These are phyloP conservation scores for Syzygium aqueum DNA, from an alignment of 345 rosid species.

Conservation along the genomic window DNA sequence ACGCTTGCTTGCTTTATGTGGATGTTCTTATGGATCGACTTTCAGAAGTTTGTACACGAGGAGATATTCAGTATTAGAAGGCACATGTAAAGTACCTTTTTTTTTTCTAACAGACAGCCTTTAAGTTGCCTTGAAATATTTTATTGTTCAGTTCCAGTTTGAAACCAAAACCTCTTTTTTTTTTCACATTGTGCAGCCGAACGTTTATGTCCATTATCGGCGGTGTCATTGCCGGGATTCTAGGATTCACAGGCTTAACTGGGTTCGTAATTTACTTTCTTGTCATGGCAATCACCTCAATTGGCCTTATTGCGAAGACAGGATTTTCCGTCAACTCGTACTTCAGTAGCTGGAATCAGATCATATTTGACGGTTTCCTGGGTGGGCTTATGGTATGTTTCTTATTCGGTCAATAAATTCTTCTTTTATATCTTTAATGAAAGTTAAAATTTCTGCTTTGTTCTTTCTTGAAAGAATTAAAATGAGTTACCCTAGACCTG, in stretches of 20 bases:
- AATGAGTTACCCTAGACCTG: not conserved
- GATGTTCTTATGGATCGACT: not conserved
- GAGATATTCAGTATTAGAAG: not conserved
- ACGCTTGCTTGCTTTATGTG: not conserved
- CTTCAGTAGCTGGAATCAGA: conserved; percentile 72
- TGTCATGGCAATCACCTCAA: conserved; percentile 76
- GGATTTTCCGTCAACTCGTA: conserved; percentile 66
- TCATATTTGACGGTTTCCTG: conserved; percentile 67
- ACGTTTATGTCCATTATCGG: conserved; percentile 88
- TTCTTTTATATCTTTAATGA: not conserved
- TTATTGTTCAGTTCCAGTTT: not conserved
- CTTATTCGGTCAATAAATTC: not conserved
- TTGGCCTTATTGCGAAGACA: conserved; percentile 78
- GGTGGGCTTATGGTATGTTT: conserved; percentile 88
- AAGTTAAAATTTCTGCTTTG: not conserved
- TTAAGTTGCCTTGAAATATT: not conserved
- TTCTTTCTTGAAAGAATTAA: not conserved
- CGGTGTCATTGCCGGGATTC: conserved; percentile 85
- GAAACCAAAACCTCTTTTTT: not conserved
- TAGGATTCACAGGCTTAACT: conserved; percentile 72
- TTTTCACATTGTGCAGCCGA: conserved; percentile 49
- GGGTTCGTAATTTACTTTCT: conserved; percentile 81
- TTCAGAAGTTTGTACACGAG: not conserved
- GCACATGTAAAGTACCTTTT: not conserved
- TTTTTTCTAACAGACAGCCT: not conserved